Evolutionary conservation across 345 rosid genomes (phyloP).

Genomic region (Passiflora organensis): DNA sequence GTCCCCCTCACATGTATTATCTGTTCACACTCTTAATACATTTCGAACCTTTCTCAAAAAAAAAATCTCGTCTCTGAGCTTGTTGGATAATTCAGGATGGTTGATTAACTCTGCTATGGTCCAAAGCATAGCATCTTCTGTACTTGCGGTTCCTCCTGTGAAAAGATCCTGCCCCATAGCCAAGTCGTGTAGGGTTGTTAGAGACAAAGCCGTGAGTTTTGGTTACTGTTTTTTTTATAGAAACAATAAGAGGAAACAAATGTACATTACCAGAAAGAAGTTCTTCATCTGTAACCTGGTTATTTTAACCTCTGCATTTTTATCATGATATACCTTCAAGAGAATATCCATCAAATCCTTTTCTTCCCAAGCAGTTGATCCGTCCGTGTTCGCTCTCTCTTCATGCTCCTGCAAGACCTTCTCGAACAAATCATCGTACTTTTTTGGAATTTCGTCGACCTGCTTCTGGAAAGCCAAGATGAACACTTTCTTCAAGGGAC

Average conservation of each 20-base stretch:
- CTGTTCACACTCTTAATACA: too few relatives aligned
- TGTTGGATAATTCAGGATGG: neutral
- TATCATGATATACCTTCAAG: constrained; percentile 29
- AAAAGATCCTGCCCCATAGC: neutral
- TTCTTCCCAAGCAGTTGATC: constrained; percentile 8
- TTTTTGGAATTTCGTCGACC: neutral
- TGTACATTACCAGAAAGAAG: constrained; percentile 30
- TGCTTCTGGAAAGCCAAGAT: constrained; percentile 4
- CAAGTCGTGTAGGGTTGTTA: neutral
- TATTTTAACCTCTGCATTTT: constrained; percentile 33
- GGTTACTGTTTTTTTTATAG: neutral
- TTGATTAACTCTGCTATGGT: neutral
- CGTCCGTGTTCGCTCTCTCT: constrained; percentile 3
- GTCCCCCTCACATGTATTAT: too few relatives aligned
- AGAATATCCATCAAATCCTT: constrained; percentile 46
- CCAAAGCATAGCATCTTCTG: neutral
- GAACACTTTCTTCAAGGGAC: constrained; percentile 7
- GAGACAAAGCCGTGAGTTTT: neutral
- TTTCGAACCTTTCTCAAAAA: too few relatives aligned
- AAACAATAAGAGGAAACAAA: neutral
- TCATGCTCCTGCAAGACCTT: constrained; percentile 13
- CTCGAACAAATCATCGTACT: constrained; percentile 15
- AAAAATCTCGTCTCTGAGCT: neutral
- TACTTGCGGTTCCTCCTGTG: neutral
- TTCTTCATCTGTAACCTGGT: constrained; percentile 32